A percentile compares a stretch with the other conserved stretches of the same genome.
These are phyloP conservation scores for Tricholoma sp. DNA, from an alignment of 768 basidiomycete species.

Conservation along the genomic window DNA sequence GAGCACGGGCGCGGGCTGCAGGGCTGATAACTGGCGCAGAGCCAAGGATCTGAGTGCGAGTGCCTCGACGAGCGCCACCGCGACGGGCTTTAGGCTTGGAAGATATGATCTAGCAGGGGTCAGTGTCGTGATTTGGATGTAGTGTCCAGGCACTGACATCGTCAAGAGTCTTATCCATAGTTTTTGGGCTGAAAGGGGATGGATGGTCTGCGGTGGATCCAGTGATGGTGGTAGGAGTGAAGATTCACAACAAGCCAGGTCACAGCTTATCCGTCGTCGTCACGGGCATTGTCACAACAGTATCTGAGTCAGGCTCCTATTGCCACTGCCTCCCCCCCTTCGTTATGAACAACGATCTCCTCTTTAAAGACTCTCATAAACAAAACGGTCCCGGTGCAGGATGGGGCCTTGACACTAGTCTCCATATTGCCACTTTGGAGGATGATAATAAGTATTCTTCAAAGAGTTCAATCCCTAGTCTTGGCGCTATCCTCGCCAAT, in stretches of 20 bases:
- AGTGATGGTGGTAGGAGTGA: too few species aligned
- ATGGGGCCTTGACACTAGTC: conserved; percentile 26
- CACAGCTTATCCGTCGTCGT: neutral
- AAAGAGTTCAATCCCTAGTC: conserved; percentile 18
- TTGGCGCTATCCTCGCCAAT: conserved; percentile 21
- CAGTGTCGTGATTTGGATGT: conserved; percentile 19
- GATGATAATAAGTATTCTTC: conserved; percentile 28
- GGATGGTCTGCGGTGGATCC: too few species aligned
- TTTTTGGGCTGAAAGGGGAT: conserved; percentile 10
- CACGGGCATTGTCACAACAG: neutral
- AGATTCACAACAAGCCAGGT: neutral
- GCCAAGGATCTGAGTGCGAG: conserved; percentile 60
- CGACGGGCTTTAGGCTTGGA: conserved; percentile 48
- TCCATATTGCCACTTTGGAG: conserved; percentile 24
- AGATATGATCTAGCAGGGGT: conserved; percentile 54
- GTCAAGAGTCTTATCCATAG: conserved; percentile 87
- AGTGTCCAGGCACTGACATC: conserved; percentile 44
- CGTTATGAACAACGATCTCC: conserved; percentile 3
- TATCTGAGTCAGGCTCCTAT: neutral
- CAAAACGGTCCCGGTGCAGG: conserved; percentile 10
- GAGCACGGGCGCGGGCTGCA: conserved; percentile 46
- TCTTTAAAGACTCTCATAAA: neutral
- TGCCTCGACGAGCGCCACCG: conserved; percentile 37
- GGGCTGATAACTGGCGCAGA: conserved; percentile 38
- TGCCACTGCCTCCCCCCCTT: neutral